phyloP scores from a whole-genome alignment of 1,139 yeast genomes.

The Yamadazyma dushanensis region DNA sequence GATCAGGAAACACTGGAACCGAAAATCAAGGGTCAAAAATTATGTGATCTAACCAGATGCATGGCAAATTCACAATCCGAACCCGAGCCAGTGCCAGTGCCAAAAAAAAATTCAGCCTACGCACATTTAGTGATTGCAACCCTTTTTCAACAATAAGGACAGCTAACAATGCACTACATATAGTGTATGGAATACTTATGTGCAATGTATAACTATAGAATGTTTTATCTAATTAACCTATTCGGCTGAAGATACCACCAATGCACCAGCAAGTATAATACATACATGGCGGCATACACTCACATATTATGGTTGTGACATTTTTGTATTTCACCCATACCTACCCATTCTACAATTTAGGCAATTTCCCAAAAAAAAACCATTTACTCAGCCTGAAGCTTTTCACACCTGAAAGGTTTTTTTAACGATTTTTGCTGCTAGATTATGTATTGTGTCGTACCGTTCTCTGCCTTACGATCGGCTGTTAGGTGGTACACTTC shows the following conservation, averaged over 20 bases:
- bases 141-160: constrained; percentile 1
- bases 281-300: not conserved
- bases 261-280: not conserved
- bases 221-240: too few species aligned
- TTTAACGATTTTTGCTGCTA: too few species aligned
- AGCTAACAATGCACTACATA: not conserved
- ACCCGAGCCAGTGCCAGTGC: constrained; percentile 1
- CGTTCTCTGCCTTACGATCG: too few species aligned
- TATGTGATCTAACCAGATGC: constrained; percentile 1
- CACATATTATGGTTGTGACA: not conserved
- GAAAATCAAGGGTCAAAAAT: not conserved
- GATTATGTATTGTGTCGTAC: too few species aligned
- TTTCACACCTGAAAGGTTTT: too few species aligned
- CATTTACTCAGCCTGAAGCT: constrained; percentile 1
- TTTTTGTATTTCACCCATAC: too few species aligned
- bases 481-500: too few species aligned
- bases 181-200: not conserved
- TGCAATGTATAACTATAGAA: too few species aligned
- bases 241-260: not conserved
- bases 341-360: not conserved
- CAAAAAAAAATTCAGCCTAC: not conserved
- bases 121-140: not conserved
- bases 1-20: not conserved
- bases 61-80: too few species aligned
- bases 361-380: constrained; percentile 2